Percentiles rank a stretch among this genome's conserved stretches.
phyloP scores from a whole-genome alignment of 225 moss, liverwort and hornwort genomes.

The Climacium dendroides region DNA sequence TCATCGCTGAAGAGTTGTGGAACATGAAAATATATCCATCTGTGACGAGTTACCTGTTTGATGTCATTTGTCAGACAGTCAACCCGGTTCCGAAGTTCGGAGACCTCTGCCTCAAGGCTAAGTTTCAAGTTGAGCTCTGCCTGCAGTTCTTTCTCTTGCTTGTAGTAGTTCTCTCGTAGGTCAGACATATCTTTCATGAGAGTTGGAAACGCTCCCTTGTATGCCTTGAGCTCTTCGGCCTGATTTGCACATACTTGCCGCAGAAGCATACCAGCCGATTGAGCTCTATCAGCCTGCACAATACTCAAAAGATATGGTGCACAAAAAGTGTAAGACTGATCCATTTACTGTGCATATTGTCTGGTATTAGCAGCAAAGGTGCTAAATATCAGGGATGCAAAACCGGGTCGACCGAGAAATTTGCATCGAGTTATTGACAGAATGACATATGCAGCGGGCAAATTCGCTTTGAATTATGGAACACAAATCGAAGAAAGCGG shows the following conservation, averaged over 20 bases:
- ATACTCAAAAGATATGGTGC: not conserved
- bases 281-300: conserved; percentile 30
- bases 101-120: conserved; percentile 22
- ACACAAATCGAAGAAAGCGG: not conserved
- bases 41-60: conserved; percentile 22
- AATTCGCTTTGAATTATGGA: not conserved
- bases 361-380: not conserved
- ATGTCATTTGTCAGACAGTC: conserved; percentile 28
- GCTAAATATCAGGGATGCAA: not conserved
- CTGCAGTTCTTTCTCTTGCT: conserved; percentile 37
- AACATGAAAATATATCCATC: not conserved
- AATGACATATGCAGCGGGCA: not conserved
- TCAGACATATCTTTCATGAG: conserved; percentile 40
- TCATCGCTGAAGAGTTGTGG: not conserved
- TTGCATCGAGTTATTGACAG: not conserved
- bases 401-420: not conserved
- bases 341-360: not conserved
- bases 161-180: conserved; percentile 14
- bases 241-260: conserved; percentile 45
- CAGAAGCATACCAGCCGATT: conserved; percentile 40
- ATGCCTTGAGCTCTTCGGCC: conserved; percentile 37
- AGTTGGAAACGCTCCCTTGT: conserved; percentile 35
- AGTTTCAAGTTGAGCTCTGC: conserved; percentile 13
- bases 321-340: not conserved
- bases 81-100: conserved; percentile 22